A percentile compares a stretch with the other conserved stretches of the same genome.
phyloP scores from a whole-genome alignment of 441 rosid species.

The Pelargonium citronellum region DNA sequence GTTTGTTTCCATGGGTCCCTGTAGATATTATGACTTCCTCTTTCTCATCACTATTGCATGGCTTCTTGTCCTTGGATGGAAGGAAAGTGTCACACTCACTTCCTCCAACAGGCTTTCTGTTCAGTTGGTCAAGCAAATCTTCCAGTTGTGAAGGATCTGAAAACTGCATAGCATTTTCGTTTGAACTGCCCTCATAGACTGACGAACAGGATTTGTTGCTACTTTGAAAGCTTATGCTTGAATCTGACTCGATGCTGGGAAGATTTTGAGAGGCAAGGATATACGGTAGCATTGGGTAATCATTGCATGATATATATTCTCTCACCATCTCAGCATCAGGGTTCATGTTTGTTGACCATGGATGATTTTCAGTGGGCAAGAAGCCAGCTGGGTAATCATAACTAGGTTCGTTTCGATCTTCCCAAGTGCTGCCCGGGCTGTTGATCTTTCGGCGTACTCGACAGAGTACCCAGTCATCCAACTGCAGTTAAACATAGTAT shows the following conservation, averaged over 20 bases:
- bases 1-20: slow-evolving; percentile 9
- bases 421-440: slow-evolving; percentile 22
- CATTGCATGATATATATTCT: slow-evolving; percentile 24
- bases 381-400: slow-evolving; percentile 16
- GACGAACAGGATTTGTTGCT: slow-evolving; percentile 18
- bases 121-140: slow-evolving; percentile 19
- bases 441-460: slow-evolving; percentile 35
- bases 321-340: slow-evolving; percentile 22
- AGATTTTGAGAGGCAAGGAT: slow-evolving; percentile 32
- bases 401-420: slow-evolving; percentile 11
- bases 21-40: slow-evolving; percentile 16
- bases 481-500: slow-evolving; percentile 20
- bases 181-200: slow-evolving; percentile 11
- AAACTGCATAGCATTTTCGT: slow-evolving; percentile 19
- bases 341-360: slow-evolving; percentile 16
- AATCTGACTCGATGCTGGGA: slow-evolving; percentile 21
- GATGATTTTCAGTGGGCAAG: slow-evolving; percentile 22
- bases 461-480: slow-evolving; percentile 58
- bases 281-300: slow-evolving; percentile 34
- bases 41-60: slow-evolving; percentile 1
- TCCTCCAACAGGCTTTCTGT: slow-evolving; percentile 24
- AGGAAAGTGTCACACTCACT: slow-evolving; percentile 13
- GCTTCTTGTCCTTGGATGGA: slow-evolving; percentile 14
- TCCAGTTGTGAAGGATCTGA: slow-evolving; percentile 24
- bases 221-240: slow-evolving; percentile 30